phyloP scores from a whole-genome alignment of 441 rosid species.

The Gossypium aridum region DNA sequence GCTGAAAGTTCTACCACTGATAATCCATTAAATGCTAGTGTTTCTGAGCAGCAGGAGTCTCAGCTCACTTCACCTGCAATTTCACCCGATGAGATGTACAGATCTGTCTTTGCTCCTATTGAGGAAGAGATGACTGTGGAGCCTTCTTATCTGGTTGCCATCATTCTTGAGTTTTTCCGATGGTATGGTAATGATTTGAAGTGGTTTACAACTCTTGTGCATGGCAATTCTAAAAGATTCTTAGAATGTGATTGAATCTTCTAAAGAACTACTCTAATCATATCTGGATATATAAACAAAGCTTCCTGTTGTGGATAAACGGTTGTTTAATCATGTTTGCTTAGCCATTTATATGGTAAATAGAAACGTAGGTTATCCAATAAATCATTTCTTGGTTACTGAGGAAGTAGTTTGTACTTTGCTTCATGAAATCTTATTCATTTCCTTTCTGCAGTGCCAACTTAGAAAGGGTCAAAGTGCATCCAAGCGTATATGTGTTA shows the following conservation, averaged over 20 bases:
- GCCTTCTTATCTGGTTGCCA: constrained; percentile 74
- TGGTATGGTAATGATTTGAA: constrained; percentile 42
- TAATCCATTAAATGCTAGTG: constrained; percentile 39
- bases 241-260: constrained; percentile 1
- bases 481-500: constrained; percentile 66
- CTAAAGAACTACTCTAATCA: background rate
- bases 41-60: constrained; percentile 56
- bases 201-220: background rate
- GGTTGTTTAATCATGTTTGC: background rate
- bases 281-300: background rate
- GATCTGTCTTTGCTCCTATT: constrained; percentile 73
- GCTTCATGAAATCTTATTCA: constrained; percentile 2
- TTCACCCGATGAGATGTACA: constrained; percentile 92
- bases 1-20: constrained; percentile 30
- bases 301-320: background rate
- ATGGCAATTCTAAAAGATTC: background rate
- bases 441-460: constrained; percentile 52
- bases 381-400: background rate
- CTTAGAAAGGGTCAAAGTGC: constrained; percentile 72
- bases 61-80: constrained; percentile 71
- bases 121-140: constrained; percentile 88
- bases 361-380: background rate
- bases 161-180: constrained; percentile 80
- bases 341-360: background rate
- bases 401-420: background rate